Base-by-base conservation (phyloP, 768 basidiomycete species). In the Boletus barrowsii region DNA sequence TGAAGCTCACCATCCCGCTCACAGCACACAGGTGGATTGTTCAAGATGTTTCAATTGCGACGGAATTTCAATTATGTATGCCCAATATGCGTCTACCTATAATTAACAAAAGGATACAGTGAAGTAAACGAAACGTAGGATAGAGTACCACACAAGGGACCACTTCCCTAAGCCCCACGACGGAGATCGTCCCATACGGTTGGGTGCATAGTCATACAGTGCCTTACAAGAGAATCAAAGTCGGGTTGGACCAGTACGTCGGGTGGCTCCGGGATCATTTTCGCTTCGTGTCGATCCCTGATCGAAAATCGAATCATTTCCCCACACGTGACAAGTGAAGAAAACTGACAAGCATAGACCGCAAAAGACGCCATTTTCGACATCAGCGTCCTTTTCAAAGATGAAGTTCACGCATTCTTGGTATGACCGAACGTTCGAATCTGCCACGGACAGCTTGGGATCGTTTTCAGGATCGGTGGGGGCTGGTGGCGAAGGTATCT, bases 311-410 rank as follows among this genome's bases (percentile, higher is more conserved):
- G 36, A 56, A 44, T 29, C 42, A 29, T 41, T 15, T 15, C 5
- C 8, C 20, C 30, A 20, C 4, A 24, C 10, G n/a, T 13, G 13
- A 49, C 8, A 36, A 24, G 42, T 7, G 7, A 50, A 52, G 15
- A 26, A 26, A 47, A 75, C 83, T 67, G 50, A 83, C 84, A 69
- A 59, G 78, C 84, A 86, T 35, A 83, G 69, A 46, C 63, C 70
- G 53, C 84, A 86, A 40, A 71, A 72, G 13, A 62, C 49, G 13
- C 67, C 69, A 41, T 66, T 40, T 49, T 60, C 54, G 22, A 71
- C 35, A 35, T 72, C 54, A 22, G 69, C 69, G 33, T 73, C 70
- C 48, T 56, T 56, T 47, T 68, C 71, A 46, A 72, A 75, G 51
- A 72, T 68, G 42, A 67, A 47, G 39, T 66, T 45, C 22, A 83